These are phyloP conservation scores for Suillus alpinus DNA, from an alignment of 768 basidiomycete genomes.

Conservation along the genomic window DNA sequence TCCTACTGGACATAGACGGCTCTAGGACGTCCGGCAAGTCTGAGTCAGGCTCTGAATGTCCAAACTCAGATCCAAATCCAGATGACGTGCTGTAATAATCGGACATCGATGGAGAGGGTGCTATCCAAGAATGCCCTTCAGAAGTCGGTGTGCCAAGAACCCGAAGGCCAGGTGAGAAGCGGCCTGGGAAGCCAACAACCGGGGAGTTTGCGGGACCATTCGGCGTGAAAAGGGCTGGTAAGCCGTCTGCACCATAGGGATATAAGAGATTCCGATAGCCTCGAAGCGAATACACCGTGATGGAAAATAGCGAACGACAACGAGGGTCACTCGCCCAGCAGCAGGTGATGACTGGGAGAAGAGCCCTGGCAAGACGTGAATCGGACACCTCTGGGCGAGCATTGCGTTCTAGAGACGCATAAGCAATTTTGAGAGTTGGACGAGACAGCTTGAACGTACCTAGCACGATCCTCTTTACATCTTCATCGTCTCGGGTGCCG, in stretches of 20 bases:
- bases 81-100: neutral
- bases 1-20: neutral
- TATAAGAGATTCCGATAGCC: neutral
- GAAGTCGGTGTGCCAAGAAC: neutral
- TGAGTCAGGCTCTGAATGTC: neutral
- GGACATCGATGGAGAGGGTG: conserved; percentile 3
- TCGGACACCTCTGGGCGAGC: conserved; percentile 49
- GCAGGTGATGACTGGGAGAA: conserved; percentile 42
- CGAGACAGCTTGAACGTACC: conserved; percentile 33
- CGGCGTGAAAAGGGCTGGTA: neutral
- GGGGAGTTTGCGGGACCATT: neutral
- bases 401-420: conserved; percentile 40
- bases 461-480: conserved; percentile 49
- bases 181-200: neutral
- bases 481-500: conserved; percentile 48
- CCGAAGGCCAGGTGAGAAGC: neutral
- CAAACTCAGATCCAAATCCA: neutral
- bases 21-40: neutral
- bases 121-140: conserved; percentile 13
- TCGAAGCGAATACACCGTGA: neutral
- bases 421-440: conserved; percentile 18
- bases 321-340: conserved; percentile 59
- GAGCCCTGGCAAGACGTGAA: conserved; percentile 30
- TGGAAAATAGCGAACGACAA: conserved; percentile 51
- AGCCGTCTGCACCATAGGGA: neutral